Evolutionary conservation across 2,329 filamentous ascomycete species (phyloP).

Genomic region (Rutstroemia sp.): DNA sequence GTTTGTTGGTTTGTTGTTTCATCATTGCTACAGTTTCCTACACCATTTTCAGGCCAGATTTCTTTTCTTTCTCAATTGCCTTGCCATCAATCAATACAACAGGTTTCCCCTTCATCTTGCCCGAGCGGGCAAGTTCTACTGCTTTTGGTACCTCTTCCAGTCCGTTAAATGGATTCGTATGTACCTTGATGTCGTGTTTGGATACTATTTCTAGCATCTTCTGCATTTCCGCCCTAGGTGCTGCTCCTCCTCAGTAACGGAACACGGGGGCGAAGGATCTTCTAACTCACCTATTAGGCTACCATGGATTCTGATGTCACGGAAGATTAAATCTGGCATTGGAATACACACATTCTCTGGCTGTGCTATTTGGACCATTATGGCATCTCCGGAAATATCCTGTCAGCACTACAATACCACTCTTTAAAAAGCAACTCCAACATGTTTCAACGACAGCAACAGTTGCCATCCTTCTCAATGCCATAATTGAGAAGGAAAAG

Average conservation of each 20-base stretch:
- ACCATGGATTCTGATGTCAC: constrained; percentile 44
- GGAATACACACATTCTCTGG: constrained; percentile 32
- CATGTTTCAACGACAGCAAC: background rate
- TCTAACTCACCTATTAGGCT: constrained; percentile 29
- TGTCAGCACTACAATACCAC: background rate
- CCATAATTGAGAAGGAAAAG: background rate
- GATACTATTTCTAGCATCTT: constrained; percentile 42
- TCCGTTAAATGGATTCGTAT: constrained; percentile 44
- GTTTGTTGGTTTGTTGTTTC: too few relatives aligned
- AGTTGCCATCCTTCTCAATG: background rate
- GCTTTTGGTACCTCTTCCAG: constrained; percentile 44
- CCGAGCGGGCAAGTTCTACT: constrained; percentile 41
- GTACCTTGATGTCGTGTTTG: constrained; percentile 39
- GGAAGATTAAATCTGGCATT: constrained; percentile 43
- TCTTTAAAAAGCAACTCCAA: background rate
- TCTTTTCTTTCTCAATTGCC: constrained; percentile 22
- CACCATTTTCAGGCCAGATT: constrained; percentile 18
- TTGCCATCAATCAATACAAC: constrained; percentile 44
- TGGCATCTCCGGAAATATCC: background rate
- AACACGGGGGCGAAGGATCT: constrained; percentile 1
- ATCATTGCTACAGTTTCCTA: background rate
- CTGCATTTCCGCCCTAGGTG: constrained; percentile 36
- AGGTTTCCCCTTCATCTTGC: constrained; percentile 47
- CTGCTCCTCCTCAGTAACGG: constrained; percentile 20
- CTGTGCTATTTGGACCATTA: too few relatives aligned